These are phyloP conservation scores for Suhomyces canberraensis DNA, from an alignment of 805 yeast species.

Conservation along the genomic window DNA sequence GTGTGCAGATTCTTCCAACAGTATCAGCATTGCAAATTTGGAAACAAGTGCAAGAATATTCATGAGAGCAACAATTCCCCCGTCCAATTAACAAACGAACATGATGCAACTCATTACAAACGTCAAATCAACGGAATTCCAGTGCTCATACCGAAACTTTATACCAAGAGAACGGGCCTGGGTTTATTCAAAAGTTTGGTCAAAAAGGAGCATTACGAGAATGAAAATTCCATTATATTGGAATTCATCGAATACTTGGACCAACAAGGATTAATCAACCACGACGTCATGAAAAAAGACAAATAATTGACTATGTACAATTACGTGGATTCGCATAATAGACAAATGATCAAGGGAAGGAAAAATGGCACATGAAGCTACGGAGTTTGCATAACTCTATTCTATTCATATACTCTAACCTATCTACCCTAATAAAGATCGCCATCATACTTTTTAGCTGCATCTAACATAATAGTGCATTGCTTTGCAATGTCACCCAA, in stretches of 20 bases:
- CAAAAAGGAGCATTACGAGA: conserved; percentile 40
- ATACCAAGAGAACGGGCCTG: conserved; percentile 17
- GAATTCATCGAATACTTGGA: conserved; percentile 39
- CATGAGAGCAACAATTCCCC: conserved; percentile 16
- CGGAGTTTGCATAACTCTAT: too few relatives aligned
- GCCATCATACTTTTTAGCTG: conserved; percentile 59
- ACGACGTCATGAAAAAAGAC: conserved; percentile 14
- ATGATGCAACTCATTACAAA: conserved; percentile 14
- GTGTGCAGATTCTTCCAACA: conserved; percentile 26
- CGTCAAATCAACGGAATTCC: conserved; percentile 28
- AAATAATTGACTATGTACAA: background rate
- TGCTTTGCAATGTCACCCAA: conserved; percentile 77
- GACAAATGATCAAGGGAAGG: too few relatives aligned
- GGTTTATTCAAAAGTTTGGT: conserved; percentile 30
- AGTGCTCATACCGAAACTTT: conserved; percentile 28
- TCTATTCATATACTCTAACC: too few relatives aligned
- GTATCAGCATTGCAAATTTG: conserved; percentile 35
- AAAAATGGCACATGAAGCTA: too few relatives aligned
- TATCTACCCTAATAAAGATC: conserved; percentile 32
- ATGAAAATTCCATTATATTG: conserved; percentile 39
- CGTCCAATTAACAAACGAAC: conserved; percentile 1
- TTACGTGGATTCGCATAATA: background rate
- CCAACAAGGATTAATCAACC: conserved; percentile 25
- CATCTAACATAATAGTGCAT: conserved; percentile 70
- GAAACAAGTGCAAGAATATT: conserved; percentile 35